Evolutionary conservation across 1,284 basidiomycete genomes (phyloP), one percentile per base, ranked within the genome.

Genomic region (Cryptococcus maquisensis): DNA sequence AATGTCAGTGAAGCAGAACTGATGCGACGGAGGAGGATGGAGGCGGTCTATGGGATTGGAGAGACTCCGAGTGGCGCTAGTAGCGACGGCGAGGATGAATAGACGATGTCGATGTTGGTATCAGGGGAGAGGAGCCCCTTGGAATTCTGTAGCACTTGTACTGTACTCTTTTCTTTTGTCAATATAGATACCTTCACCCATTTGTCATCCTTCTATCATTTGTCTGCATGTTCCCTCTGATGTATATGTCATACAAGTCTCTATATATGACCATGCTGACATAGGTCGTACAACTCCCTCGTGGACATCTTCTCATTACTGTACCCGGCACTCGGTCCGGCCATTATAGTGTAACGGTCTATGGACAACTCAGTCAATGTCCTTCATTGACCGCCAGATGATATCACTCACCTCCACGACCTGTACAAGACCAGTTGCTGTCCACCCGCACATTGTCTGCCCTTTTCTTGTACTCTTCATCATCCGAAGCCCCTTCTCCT

Each of bases 1-100:
- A 82, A 84, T 66, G 83, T 85, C 43, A 87, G 82, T 20, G 88
- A 91, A 76, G 83, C 80, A 12, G 89, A 91, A 76, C 72, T 92
- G 67, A 85, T 91, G 82, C 76, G 87, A 67, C 77, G 90, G 53
- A 79, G 90, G 57, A 79, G 89, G 49, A 64, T 73, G 47, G 78
- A 79, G 59, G 77, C 77, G 18, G 77, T 79, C 16, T 71, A 70
- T 41, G 79, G 78, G 12, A 72, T 78, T 57, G 72, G 71, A 10
- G 70, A 71, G 57, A 67, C 62, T 16, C 60, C 67, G 51, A 64
- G 61, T 49, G 56, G 55, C 16, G 45, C 57, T 35, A 53, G 35
- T 15, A 44, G 40, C 16, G 55, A 61, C 21, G 55, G 46, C n/a
- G 60, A 61, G 23, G 28, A 32, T 32, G 65, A 67, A 15, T 60